These are phyloP conservation scores for Gossypioides kirkii DNA, from an alignment of 345 rosid species.

Conservation along the genomic window DNA sequence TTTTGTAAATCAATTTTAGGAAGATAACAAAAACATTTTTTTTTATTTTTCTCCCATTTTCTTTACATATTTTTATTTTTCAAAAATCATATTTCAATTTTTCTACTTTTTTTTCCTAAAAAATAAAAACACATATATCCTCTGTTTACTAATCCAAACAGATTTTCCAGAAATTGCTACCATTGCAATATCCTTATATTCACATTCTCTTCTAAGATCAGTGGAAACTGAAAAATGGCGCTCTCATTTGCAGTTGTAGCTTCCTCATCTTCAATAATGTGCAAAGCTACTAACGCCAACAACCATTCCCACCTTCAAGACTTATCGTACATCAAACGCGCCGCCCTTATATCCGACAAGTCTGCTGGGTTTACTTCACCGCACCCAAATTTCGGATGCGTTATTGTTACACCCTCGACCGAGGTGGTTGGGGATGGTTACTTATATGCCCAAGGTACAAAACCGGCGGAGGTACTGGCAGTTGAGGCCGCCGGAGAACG, in stretches of 20 bases:
- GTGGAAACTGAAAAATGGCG: conserved; percentile 26
- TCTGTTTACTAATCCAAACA: no score
- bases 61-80: no score
- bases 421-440: conserved; percentile 75
- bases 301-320: conserved; percentile 36
- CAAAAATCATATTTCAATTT: no score
- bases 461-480: conserved; percentile 69
- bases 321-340: conserved; percentile 53
- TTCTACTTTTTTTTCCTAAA: no score
- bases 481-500: conserved; percentile 60
- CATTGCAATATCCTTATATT: no score
- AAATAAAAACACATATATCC: no score
- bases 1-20: no score
- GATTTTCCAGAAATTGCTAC: background rate
- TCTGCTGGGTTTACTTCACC: conserved; percentile 87
- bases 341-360: conserved; percentile 60
- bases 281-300: conserved; percentile 27
- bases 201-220: background rate
- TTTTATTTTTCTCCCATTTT: no score
- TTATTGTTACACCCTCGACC: conserved; percentile 47
- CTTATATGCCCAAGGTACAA: conserved; percentile 83
- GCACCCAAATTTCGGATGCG: conserved; percentile 90
- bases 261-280: conserved; percentile 26
- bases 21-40: no score
- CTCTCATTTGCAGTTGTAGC: conserved; percentile 26